phyloP scores from a whole-genome alignment of 2,329 filamentous ascomycete species.

The Hypoxylon sp. region DNA sequence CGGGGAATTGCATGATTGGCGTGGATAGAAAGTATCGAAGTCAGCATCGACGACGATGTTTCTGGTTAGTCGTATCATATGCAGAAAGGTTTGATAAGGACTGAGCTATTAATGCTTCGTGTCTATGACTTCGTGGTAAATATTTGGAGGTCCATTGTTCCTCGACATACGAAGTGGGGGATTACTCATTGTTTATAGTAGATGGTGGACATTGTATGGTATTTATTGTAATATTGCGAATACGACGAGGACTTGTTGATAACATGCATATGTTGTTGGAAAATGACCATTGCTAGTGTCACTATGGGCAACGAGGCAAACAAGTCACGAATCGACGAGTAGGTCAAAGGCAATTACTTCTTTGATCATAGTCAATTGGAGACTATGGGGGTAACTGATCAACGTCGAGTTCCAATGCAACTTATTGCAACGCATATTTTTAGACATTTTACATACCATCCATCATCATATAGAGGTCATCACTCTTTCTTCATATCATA shows the following conservation, averaged over 20 bases:
- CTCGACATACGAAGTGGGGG: background rate
- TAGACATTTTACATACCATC: background rate
- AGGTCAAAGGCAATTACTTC: background rate
- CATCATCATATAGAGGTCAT: slow-evolving; percentile 1
- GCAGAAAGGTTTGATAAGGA: too few species aligned
- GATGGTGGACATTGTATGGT: background rate
- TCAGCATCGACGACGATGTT: too few species aligned
- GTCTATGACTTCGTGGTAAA: too few species aligned
- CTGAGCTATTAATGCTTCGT: too few species aligned
- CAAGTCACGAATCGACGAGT: background rate
- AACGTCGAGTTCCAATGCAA: slow-evolving; percentile 12
- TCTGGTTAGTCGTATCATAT: too few species aligned
- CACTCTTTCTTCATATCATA: background rate
- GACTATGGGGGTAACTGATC: slow-evolving; percentile 19
- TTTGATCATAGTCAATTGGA: slow-evolving; percentile 26
- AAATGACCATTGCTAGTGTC: background rate
- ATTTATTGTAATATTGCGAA: background rate
- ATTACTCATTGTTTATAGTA: background rate
- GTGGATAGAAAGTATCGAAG: too few species aligned
- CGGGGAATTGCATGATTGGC: too few species aligned
- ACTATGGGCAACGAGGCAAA: background rate
- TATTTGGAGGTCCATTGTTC: background rate
- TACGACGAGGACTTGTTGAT: background rate
- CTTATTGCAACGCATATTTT: slow-evolving; percentile 10
- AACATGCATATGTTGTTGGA: background rate